Percentiles rank a stretch among this genome's conserved stretches.
Evolutionary conservation across 495 filamentous ascomycete species (phyloP).

Genomic region (Hypoxylon cercidicola): DNA sequence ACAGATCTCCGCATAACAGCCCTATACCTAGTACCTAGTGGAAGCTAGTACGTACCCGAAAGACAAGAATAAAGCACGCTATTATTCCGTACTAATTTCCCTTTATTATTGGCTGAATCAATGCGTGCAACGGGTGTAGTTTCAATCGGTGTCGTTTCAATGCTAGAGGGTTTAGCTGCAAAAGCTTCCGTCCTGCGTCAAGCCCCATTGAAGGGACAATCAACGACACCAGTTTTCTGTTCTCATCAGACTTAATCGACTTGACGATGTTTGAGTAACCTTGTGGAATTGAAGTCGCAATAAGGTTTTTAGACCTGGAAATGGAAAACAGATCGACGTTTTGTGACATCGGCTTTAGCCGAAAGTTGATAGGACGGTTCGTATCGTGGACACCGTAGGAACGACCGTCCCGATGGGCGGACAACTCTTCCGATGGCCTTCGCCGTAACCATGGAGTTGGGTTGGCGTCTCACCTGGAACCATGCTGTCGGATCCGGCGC

Average conservation of each 20-base stretch:
- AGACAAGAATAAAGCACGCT: too few species aligned
- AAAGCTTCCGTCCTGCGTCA: not conserved
- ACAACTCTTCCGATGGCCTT: conserved; percentile 17
- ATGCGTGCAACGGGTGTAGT: too few species aligned
- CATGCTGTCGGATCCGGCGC: conserved; percentile 38
- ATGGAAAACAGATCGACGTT: conserved; percentile 25
- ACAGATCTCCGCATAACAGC: conserved; percentile 17
- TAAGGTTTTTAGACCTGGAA: conserved; percentile 29
- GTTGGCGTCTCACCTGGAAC: conserved; percentile 25
- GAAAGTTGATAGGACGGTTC: conserved; percentile 9
- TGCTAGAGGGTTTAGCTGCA: too few species aligned
- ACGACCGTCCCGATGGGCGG: conserved; percentile 23
- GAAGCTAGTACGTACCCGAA: not conserved
- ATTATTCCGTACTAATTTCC: too few species aligned
- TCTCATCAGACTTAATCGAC: not conserved
- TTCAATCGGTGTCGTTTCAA: too few species aligned
- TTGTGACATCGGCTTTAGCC: conserved; percentile 32
- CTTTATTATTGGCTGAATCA: too few species aligned
- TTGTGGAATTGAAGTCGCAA: conserved; percentile 20
- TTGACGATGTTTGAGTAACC: not conserved
- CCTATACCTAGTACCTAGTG: too few species aligned
- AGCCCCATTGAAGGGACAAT: conserved; percentile 6
- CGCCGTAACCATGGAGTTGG: conserved; percentile 31
- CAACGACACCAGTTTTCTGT: not conserved
- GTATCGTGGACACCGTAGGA: conserved; percentile 15